Conservation (phyloP, 1,284 basidiomycete genomes). For the Fistulina hepatica region DNA sequence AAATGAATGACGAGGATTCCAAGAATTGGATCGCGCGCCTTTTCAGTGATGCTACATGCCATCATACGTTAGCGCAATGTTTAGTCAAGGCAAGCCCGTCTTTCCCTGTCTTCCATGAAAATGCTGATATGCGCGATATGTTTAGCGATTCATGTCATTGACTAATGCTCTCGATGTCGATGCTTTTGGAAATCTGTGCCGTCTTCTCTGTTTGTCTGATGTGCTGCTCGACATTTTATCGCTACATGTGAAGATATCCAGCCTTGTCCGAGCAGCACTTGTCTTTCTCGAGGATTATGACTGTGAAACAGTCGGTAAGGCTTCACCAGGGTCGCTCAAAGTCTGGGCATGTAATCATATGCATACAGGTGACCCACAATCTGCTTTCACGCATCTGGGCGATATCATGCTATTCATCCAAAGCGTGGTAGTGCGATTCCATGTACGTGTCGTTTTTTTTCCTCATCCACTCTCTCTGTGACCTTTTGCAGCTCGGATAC, state of each 20-base stretch:
- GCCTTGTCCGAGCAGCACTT: constrained; percentile 49
- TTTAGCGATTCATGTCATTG: constrained; percentile 44
- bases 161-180: constrained; percentile 50
- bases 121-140: constrained; percentile 7
- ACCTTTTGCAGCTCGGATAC: too few relatives aligned
- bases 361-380: constrained; percentile 63
- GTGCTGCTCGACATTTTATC: constrained; percentile 55
- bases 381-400: constrained; percentile 63
- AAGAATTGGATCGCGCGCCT: constrained; percentile 41
- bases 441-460: constrained; percentile 37
- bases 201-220: constrained; percentile 46
- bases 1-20: constrained; percentile 40
- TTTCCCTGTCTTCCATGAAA: not conserved
- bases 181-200: constrained; percentile 53
- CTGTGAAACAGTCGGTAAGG: constrained; percentile 66
- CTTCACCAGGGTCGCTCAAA: too few relatives aligned
- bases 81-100: constrained; percentile 41
- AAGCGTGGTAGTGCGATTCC: constrained; percentile 47
- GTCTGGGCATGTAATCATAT: too few relatives aligned
- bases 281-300: constrained; percentile 62
- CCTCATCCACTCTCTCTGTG: too few relatives aligned
- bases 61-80: constrained; percentile 44
- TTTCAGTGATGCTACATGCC: constrained; percentile 49
- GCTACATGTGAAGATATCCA: constrained; percentile 52
- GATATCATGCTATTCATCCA: constrained; percentile 66